A percentile compares a stretch with the other conserved stretches of the same genome.
These are phyloP conservation scores for Eimeria praecox DNA, from an alignment of 169 alveolate genomes.

Conservation along the genomic window DNA sequence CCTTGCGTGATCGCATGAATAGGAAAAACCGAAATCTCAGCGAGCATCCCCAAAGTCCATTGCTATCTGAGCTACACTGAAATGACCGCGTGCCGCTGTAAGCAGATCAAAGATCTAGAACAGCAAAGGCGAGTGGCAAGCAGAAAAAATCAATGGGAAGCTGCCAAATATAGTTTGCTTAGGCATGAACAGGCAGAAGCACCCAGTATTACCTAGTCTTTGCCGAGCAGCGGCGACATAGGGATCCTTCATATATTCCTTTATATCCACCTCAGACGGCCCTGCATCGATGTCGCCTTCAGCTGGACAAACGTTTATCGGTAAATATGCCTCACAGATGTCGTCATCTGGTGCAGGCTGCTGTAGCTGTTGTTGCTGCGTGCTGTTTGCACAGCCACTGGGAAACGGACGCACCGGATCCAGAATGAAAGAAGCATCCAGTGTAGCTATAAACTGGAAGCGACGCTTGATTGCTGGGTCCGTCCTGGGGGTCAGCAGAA, in stretches of 20 bases:
- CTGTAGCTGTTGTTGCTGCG: not conserved
- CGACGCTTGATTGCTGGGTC: not conserved
- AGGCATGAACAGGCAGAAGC: not conserved
- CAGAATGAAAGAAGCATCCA: not conserved
- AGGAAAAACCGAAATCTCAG: not conserved
- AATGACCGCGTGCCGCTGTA: not conserved
- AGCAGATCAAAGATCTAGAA: not conserved
- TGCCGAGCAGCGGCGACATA: not conserved
- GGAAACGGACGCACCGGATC: not conserved
- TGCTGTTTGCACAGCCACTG: not conserved
- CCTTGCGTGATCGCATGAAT: not conserved
- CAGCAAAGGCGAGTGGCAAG: not conserved
- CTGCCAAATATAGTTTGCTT: not conserved
- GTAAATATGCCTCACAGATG: not conserved
- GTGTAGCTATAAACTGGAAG: not conserved
- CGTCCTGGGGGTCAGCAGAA: not conserved
- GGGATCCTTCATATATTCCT: not conserved
- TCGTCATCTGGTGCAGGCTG: not conserved
- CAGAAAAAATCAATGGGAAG: not conserved
- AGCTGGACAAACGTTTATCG: not conserved
- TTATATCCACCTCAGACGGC: slow-evolving; percentile 4
- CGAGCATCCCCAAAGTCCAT: not conserved
- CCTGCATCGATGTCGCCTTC: not conserved
- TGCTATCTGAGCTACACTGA: not conserved
- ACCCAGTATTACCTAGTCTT: slow-evolving; percentile 1